A percentile compares a stretch with the other conserved stretches of the same genome.
Evolutionary conservation across 2,329 filamentous ascomycete genomes (phyloP).

Genomic region (Penicillium sp.): DNA sequence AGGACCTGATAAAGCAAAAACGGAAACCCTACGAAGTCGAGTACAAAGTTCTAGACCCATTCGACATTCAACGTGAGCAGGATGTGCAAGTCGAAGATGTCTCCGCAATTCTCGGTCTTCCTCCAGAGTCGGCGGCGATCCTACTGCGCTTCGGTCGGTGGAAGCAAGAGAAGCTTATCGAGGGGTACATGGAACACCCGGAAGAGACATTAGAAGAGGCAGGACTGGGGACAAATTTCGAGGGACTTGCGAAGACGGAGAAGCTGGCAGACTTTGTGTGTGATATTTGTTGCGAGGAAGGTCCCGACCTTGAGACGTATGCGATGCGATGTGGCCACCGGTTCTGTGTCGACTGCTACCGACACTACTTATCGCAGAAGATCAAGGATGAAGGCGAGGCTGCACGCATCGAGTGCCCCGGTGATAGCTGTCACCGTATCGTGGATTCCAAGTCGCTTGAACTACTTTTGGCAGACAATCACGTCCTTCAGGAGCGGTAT

Average conservation of each 20-base stretch:
- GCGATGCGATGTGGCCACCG: slow-evolving; percentile 93
- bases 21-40: slow-evolving; percentile 78
- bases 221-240: slow-evolving; percentile 68
- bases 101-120: slow-evolving; percentile 83
- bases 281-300: slow-evolving; percentile 95
- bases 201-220: slow-evolving; percentile 78
- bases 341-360: slow-evolving; percentile 90
- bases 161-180: slow-evolving; percentile 94
- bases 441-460: slow-evolving; percentile 87
- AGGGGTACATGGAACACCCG: slow-evolving; percentile 91
- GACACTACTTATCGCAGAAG: slow-evolving; percentile 87
- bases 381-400: slow-evolving; percentile 95
- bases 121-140: slow-evolving; percentile 86
- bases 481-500: slow-evolving; percentile 55
- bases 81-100: slow-evolving; percentile 84
- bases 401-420: slow-evolving; percentile 88
- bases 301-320: slow-evolving; percentile 72
- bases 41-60: slow-evolving; percentile 75
- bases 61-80: slow-evolving; percentile 81
- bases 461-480: slow-evolving; percentile 59
- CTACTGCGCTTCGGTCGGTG: slow-evolving; percentile 84
- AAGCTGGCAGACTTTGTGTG: slow-evolving; percentile 75
- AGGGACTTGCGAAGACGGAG: slow-evolving; percentile 65
- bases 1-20: slow-evolving; percentile 68
- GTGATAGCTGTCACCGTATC: slow-evolving; percentile 81